phyloP scores from a whole-genome alignment of 164 flowering plant genomes.

The Protea cynaroides region DNA sequence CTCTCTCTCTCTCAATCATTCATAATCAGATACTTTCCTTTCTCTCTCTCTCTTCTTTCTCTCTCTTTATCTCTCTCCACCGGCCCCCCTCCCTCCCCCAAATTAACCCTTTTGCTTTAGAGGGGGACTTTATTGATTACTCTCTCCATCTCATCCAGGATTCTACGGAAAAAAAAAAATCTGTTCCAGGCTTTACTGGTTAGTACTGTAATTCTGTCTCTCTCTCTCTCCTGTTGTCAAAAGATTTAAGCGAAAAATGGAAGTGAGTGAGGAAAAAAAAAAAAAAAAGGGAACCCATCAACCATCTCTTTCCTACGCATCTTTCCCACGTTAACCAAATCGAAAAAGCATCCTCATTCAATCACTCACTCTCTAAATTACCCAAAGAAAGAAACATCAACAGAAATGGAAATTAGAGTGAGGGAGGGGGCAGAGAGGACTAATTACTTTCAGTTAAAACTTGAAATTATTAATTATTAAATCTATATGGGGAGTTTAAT shows the following conservation, averaged over 20 bases:
- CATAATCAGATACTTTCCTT: background rate
- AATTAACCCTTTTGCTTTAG: too few species aligned
- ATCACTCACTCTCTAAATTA: background rate
- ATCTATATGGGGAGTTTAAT: too few species aligned
- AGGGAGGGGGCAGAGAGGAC: background rate
- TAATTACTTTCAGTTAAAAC: background rate
- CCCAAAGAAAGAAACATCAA: too few species aligned
- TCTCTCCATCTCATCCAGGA: background rate
- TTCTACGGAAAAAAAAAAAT: too few species aligned
- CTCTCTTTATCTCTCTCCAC: slow-evolving; percentile 6
- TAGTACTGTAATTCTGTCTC: background rate
- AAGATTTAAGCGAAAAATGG: background rate
- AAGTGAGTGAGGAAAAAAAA: slow-evolving; percentile 6
- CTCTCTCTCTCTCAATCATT: slow-evolving; percentile 5
- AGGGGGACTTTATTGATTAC: background rate
- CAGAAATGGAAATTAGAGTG: too few species aligned
- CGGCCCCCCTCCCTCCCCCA: background rate
- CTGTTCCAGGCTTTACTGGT: too few species aligned
- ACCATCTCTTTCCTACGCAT: slow-evolving; percentile 47
- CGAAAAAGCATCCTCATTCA: slow-evolving; percentile 35
- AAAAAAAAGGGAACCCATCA: too few species aligned
- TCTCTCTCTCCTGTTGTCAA: too few species aligned
- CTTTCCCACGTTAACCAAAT: slow-evolving; percentile 63
- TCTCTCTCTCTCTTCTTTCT: background rate
- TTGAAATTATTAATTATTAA: too few species aligned